Evolutionary conservation across 75 land plant species (phyloP).

Genomic region (Sequoia sempervirens): DNA sequence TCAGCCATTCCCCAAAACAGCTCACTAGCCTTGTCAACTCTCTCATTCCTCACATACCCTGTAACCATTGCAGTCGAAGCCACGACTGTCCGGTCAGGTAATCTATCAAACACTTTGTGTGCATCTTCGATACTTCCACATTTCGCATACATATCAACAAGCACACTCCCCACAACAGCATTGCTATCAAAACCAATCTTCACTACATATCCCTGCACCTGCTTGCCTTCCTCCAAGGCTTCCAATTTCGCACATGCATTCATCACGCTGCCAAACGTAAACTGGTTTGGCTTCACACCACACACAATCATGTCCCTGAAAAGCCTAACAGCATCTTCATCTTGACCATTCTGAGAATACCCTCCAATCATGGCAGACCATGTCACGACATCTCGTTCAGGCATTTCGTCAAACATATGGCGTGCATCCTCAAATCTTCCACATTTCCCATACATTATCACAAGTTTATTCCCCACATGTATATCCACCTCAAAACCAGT

Average conservation of each 20-base stretch:
- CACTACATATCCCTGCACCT: constrained; percentile 28
- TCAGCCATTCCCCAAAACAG: neutral
- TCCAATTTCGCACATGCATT: constrained; percentile 14
- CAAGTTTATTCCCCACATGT: neutral
- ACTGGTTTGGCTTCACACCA: neutral
- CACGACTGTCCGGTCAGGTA: constrained; percentile 13
- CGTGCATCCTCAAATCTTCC: constrained; percentile 5
- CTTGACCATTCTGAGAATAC: neutral
- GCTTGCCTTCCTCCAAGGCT: neutral
- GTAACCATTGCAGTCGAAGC: constrained; percentile 19
- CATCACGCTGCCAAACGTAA: constrained; percentile 1
- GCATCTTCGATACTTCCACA: constrained; percentile 25
- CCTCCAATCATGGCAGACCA: neutral
- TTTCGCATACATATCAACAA: constrained; percentile 42
- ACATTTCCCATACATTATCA: constrained; percentile 14
- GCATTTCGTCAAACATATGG: neutral
- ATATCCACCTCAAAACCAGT: constrained; percentile 2
- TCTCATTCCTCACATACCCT: constrained; percentile 8
- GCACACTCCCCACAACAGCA: constrained; percentile 23
- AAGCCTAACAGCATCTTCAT: neutral
- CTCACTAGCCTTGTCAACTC: constrained; percentile 9
- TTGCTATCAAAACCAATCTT: constrained; percentile 24
- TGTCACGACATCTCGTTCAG: neutral
- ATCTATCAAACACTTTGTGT: constrained; percentile 16
- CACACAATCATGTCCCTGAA: constrained; percentile 4